Evolutionary conservation across 495 filamentous ascomycete species (phyloP).

Genomic region (Penicillium paxilli): DNA sequence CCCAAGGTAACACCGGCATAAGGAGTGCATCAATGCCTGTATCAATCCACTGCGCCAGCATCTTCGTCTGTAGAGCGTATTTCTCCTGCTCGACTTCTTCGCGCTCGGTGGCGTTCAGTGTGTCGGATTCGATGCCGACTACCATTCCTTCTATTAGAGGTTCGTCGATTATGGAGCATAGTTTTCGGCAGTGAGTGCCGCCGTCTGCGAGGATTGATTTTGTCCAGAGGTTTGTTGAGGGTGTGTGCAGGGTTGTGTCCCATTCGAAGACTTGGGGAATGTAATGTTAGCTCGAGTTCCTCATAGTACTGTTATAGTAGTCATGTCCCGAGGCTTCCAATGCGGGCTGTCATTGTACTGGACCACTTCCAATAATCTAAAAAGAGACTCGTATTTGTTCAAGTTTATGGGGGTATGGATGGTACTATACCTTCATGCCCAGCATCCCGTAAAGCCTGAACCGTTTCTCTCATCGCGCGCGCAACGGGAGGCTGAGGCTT

Average conservation of each 20-base stretch:
- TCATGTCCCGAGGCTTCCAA: no score
- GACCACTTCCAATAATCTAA: no score
- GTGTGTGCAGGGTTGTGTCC: constrained; percentile 28
- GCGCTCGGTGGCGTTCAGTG: constrained; percentile 23
- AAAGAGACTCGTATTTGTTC: no score
- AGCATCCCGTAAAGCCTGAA: constrained; percentile 36
- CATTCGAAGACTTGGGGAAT: constrained; percentile 39
- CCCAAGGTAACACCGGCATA: constrained; percentile 54
- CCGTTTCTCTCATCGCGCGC: constrained; percentile 38
- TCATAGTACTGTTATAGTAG: no score
- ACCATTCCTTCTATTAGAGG: constrained; percentile 51
- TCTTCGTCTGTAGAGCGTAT: constrained; percentile 22
- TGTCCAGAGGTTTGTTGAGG: constrained; percentile 36
- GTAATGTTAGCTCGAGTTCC: background rate
- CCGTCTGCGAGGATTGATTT: constrained; percentile 58
- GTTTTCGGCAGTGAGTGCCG: constrained; percentile 47
- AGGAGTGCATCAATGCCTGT: constrained; percentile 64
- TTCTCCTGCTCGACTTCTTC: constrained; percentile 36
- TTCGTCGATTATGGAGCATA: constrained; percentile 53
- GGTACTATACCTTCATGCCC: constrained; percentile 48
- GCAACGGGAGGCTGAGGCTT: constrained; percentile 53
- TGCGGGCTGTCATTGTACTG: no score
- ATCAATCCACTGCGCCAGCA: constrained; percentile 50
- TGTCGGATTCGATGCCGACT: constrained; percentile 28
- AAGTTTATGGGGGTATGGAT: no score